Percentiles rank a stretch among this genome's conserved stretches.
Evolutionary conservation across 139 green algal genomes (phyloP).

Genomic region (Ostreobium quekettii): DNA sequence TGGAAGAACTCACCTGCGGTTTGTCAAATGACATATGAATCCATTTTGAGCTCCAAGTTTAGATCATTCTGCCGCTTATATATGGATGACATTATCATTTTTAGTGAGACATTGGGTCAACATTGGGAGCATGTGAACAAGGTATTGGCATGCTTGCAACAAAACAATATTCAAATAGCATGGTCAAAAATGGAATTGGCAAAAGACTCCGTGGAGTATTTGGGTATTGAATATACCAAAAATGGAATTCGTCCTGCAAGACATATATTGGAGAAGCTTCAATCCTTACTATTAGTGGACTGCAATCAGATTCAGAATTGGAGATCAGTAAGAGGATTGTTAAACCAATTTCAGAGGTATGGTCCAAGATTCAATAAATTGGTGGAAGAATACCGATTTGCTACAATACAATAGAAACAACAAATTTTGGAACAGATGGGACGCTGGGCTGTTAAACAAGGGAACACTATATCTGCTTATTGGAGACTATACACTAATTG

Average conservation of each 20-base stretch:
- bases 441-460: not conserved
- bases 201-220: not conserved
- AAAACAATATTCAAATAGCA: not conserved
- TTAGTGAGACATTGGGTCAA: not conserved
- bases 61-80: not conserved
- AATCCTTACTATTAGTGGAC: not conserved
- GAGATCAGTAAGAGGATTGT: not conserved
- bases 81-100: slow-evolving; percentile 4
- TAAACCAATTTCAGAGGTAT: not conserved
- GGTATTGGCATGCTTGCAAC: not conserved
- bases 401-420: not conserved
- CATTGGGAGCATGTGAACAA: not conserved
- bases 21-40: not conserved
- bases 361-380: not conserved
- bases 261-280: not conserved
- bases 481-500: not conserved
- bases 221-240: not conserved
- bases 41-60: not conserved
- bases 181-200: not conserved
- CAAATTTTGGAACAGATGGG: not conserved
- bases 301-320: not conserved
- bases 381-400: not conserved
- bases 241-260: not conserved
- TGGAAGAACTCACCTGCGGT: not conserved
- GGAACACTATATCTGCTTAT: too few relatives aligned